Percentiles rank a stretch among this genome's conserved stretches.
Conservation (phyloP, 2,329 filamentous ascomycete species). For the Beauveria australis region DNA sequence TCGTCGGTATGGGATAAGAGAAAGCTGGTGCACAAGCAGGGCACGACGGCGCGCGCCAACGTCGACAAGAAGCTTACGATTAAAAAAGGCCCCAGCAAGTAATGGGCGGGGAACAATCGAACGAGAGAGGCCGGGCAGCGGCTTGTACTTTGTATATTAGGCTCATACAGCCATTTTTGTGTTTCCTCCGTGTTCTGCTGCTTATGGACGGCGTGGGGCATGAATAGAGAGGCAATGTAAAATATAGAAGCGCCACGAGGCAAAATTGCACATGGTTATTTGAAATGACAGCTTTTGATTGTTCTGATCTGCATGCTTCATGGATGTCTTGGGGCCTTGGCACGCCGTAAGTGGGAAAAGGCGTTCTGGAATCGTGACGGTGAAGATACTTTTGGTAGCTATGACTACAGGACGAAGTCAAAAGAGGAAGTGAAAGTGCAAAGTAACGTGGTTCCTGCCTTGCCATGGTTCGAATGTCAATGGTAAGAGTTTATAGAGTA, state of each 20-base stretch:
- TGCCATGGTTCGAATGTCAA: too few species aligned
- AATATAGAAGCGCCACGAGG: background rate
- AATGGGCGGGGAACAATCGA: constrained; percentile 6
- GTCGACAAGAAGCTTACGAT: constrained; percentile 32
- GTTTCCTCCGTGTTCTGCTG: background rate
- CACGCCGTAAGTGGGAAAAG: too few species aligned
- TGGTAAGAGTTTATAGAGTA: too few species aligned
- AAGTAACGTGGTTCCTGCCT: too few species aligned
- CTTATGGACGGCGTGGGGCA: background rate
- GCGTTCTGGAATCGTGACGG: too few species aligned
- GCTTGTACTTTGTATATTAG: constrained; percentile 9
- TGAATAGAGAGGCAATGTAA: background rate
- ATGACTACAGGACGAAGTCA: too few species aligned
- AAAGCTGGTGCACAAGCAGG: constrained; percentile 68
- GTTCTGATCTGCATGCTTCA: background rate
- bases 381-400: too few species aligned
- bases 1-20: constrained; percentile 81
- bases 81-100: constrained; percentile 26
- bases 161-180: background rate
- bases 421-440: too few species aligned
- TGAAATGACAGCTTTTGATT: background rate
- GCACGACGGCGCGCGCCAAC: constrained; percentile 71
- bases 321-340: background rate
- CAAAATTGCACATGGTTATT: background rate
- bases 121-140: background rate